These are phyloP conservation scores for Xylaria intraflava DNA, from an alignment of 495 filamentous ascomycete genomes.

Conservation along the genomic window DNA sequence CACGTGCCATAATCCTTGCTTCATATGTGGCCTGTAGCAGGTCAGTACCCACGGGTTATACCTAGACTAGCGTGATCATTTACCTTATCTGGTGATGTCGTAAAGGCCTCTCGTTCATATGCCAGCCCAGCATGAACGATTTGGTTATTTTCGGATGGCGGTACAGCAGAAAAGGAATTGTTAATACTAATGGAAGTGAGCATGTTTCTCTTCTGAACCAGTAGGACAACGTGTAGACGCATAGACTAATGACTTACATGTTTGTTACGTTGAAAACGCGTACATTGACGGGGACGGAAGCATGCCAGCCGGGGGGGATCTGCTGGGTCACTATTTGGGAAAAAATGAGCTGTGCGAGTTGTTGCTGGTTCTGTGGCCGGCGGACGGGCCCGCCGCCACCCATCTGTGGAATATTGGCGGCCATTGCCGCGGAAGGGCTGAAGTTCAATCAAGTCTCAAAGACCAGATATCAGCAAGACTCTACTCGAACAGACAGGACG, in stretches of 20 bases:
- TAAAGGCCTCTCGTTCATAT: conserved; percentile 39
- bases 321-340: conserved; percentile 21
- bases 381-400: conserved; percentile 23
- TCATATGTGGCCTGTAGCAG: conserved; percentile 33
- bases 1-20: conserved; percentile 20
- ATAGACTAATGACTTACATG: conserved; percentile 22
- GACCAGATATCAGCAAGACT: neutral
- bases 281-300: conserved; percentile 18
- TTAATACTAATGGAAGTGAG: conserved; percentile 30
- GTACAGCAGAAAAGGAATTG: conserved; percentile 36
- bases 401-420: conserved; percentile 43
- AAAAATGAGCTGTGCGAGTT: conserved; percentile 23
- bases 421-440: conserved; percentile 36
- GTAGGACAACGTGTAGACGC: neutral
- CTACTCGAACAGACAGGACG: neutral
- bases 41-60: conserved; percentile 13
- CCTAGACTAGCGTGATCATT: conserved; percentile 3
- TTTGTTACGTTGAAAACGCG: conserved; percentile 30
- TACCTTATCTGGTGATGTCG: conserved; percentile 38
- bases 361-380: conserved; percentile 30
- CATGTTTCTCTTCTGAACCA: neutral
- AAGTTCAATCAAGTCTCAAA: neutral
- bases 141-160: conserved; percentile 23
- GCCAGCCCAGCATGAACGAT: conserved; percentile 28
- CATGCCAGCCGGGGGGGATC: conserved; percentile 26